Evolutionary conservation across 768 basidiomycete species (phyloP).

Genomic region (Suillus tomentosus): DNA sequence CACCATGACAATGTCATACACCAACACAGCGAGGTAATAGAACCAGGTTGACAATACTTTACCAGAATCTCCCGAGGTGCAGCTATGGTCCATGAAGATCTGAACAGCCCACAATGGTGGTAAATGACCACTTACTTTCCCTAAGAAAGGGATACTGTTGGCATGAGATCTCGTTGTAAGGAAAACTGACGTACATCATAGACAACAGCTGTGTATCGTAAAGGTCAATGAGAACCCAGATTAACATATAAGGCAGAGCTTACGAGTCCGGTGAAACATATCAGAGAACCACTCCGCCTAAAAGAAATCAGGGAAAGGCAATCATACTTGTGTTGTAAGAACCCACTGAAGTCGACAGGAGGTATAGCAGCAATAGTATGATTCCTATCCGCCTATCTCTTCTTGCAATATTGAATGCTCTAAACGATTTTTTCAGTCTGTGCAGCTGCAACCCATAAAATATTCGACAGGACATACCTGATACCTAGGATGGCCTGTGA

Average conservation of each 20-base stretch:
- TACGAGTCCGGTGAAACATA: slow-evolving; percentile 51
- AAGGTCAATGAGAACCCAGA: slow-evolving; percentile 15
- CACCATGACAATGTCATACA: slow-evolving; percentile 57
- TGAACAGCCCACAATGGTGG: neutral
- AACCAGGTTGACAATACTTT: slow-evolving; percentile 48
- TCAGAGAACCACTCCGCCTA: slow-evolving; percentile 63
- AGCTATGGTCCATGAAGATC: slow-evolving; percentile 39
- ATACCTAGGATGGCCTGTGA: slow-evolving; percentile 67
- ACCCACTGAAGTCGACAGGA: slow-evolving; percentile 45
- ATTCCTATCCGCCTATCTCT: slow-evolving; percentile 44
- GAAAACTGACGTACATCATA: slow-evolving; percentile 22
- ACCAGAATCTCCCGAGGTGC: slow-evolving; percentile 40
- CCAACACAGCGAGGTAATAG: slow-evolving; percentile 59
- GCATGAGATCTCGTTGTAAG: neutral
- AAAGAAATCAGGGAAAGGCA: neutral
- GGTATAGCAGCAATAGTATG: slow-evolving; percentile 42
- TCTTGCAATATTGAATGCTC: slow-evolving; percentile 60
- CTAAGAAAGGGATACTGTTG: slow-evolving; percentile 24
- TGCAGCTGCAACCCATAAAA: neutral
- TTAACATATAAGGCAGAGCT: slow-evolving; percentile 28
- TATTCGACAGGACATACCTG: slow-evolving; percentile 38
- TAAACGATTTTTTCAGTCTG: slow-evolving; percentile 20
- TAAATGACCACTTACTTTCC: slow-evolving; percentile 34
- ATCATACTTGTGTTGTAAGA: neutral
- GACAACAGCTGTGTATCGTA: slow-evolving; percentile 19